Evolutionary conservation across 305 asterid genomes (phyloP).

Genomic region (Solanum hybrid): DNA sequence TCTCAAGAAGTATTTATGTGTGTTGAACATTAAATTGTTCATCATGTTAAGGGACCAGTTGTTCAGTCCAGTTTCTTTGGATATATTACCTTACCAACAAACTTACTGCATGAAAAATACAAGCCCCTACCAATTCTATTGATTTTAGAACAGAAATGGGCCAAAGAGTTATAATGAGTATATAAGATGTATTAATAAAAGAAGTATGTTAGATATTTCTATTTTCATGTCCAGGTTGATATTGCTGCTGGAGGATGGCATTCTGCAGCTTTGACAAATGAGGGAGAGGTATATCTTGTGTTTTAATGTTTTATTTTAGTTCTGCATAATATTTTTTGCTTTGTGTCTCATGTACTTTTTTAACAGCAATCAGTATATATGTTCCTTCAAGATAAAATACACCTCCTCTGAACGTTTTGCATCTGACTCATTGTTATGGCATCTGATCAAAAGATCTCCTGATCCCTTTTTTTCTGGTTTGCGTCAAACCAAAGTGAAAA

Average conservation of each 20-base stretch:
- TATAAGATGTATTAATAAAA: neutral
- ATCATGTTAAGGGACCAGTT: neutral
- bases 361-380: neutral
- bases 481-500: neutral
- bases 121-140: neutral
- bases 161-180: neutral
- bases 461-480: neutral
- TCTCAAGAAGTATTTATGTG: neutral
- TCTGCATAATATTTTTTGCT: neutral
- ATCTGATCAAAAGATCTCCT: neutral
- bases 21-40: neutral
- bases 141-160: neutral
- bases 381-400: neutral
- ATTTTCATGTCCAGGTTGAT: conserved; percentile 55
- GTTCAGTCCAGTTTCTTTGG: neutral
- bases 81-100: neutral
- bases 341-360: neutral
- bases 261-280: conserved; percentile 88
- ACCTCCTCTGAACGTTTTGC: neutral
- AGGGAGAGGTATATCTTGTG: conserved; percentile 69
- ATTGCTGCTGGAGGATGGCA: conserved; percentile 99
- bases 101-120: neutral
- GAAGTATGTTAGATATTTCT: neutral
- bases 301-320: neutral
- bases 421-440: neutral